Conservation (phyloP, 768 basidiomycete genomes). For the Lactifluus pinguis region DNA sequence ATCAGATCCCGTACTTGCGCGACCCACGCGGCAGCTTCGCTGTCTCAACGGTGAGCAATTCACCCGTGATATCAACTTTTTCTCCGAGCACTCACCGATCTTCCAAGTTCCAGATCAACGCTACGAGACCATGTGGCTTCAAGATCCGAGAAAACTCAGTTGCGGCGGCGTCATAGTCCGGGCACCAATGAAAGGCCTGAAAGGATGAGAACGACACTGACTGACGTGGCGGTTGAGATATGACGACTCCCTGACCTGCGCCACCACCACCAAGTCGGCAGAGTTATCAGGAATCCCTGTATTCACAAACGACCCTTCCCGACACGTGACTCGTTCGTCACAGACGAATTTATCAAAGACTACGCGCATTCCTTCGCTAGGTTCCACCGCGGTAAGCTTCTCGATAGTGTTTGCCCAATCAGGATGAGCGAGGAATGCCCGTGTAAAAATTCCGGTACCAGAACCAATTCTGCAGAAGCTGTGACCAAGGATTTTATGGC, state of each 20-base stretch:
- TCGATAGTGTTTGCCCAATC: conserved; percentile 43
- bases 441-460: conserved; percentile 86
- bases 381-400: conserved; percentile 66
- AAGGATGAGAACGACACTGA: conserved; percentile 4
- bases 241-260: conserved; percentile 42
- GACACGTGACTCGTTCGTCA: conserved; percentile 43
- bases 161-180: conserved; percentile 62
- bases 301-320: conserved; percentile 63
- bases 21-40: conserved; percentile 64
- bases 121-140: conserved; percentile 62
- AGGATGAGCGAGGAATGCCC: conserved; percentile 61
- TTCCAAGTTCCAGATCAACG: conserved; percentile 88
- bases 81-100: conserved; percentile 41
- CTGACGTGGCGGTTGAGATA: background rate
- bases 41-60: conserved; percentile 21
- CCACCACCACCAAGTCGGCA: conserved; percentile 73
- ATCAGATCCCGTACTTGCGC: conserved; percentile 59
- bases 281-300: conserved; percentile 53
- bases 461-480: conserved; percentile 52
- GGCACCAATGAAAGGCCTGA: conserved; percentile 93
- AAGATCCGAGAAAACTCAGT: conserved; percentile 74
- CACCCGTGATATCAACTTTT: background rate
- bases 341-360: conserved; percentile 49
- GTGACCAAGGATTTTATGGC: background rate
- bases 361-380: conserved; percentile 78